Evolutionary conservation across 495 filamentous ascomycete genomes (phyloP), one percentile per base, ranked within the genome.

Genomic region (Lophiostoma macrostomum): DNA sequence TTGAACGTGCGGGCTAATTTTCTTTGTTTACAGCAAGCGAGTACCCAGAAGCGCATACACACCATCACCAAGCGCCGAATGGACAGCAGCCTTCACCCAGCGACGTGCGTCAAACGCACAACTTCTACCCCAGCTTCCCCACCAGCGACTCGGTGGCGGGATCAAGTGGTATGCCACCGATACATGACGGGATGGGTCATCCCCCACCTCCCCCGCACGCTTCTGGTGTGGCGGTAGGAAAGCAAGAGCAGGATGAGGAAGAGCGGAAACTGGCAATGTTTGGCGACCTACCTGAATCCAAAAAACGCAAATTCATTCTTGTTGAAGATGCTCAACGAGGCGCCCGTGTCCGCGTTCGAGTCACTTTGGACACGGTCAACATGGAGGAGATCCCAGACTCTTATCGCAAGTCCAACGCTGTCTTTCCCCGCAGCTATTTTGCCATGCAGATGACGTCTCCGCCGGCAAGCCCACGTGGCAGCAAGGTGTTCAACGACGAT

Each of bases 381-480:
- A 91, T 93, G 70, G 81, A 88, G 56, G 91, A 96, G 67, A 90
- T 96, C 54, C 91, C 90, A 0, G 93, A 97, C 69, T 91, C 87
- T 13, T 95, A 95, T 68, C 88, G 91, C 53, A 86, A 86, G 66
- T 77, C 76, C 45, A 93, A 90, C 58, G 86, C 87, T 13, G 90
- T 98, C 4, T 98, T 84, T 57, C 91, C 90, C 4, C 84, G 91
- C 18, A 87, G 85, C 14, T 97, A 89, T 69, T 94, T 88, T 62
- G 87, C 90, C 0, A 81, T 85, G 30, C 84, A 94, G 69, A 91
- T 93, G 86, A 85, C 86, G 54, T 82, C 80, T 42, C 86, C 88
- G 6, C 85, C 86, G 1, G 66, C 71, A 19, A 82, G 81, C 4
- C 79, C 77, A 22, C 80, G 80, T 2, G 79, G 81, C 6, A 79